Evolutionary conservation across 2,329 filamentous ascomycete genomes (phyloP), one percentile per base, ranked within the genome.

Genomic region (Phoma sp.): DNA sequence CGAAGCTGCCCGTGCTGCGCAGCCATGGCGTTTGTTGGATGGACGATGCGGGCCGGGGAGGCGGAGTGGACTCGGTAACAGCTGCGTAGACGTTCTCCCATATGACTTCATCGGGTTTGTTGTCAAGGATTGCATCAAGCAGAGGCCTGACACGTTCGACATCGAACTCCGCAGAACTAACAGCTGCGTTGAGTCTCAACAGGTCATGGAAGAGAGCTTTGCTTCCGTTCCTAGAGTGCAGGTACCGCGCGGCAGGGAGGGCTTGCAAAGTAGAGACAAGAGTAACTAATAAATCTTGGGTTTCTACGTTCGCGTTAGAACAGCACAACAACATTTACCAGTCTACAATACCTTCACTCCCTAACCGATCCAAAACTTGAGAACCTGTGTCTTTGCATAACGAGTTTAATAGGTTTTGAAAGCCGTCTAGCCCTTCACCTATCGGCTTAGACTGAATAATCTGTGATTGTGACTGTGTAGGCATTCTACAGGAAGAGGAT

Each of bases 381-480:
- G 23, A n/a, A 30, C 33, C 32, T 18, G 14, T 14, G 23, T 38
- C 33, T 29, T 29, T 17, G 17, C 33, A 47, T 30, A 20, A 14
- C n/a, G 26, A 37, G 14, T 20, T 38, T 14, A 47, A 47, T 29
- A 17, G 12, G 15, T 30, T 38, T 18, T 30, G 43, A 30, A 47
- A 38, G 23, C 33, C 32, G 29, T 38, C 33, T 38, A 30, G 33
- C 10, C 43, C 43, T 47, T 18, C 17, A 29, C 33, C 43, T 37
- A 47, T 37, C 15, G 43, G 33, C 39, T 47, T 47, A 38, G 43
- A 47, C 43, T 37, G 43, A 6, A 47, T 37, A 10, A 30, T 30
- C 43, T 47, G 32, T 17, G 33, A 37, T n/a, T 33, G 33, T 33
- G 33, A 37, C 25, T 29, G 28, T 14, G 40, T 32, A 33, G 17